Conservation (phyloP, 768 basidiomycete species). For the Trametes villosa region DNA sequence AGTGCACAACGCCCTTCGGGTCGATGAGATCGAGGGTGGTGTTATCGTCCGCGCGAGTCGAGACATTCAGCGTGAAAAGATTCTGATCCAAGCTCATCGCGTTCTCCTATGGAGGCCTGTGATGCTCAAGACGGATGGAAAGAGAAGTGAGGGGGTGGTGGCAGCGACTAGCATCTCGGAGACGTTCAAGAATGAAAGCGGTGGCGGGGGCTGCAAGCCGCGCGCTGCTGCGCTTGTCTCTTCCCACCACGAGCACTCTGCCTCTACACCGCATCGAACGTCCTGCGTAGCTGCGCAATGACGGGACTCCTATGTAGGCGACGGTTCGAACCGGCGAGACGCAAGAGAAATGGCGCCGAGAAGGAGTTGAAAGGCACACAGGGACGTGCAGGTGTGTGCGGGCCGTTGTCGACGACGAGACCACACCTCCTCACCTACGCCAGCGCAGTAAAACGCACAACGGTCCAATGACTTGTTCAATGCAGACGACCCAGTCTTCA, state of each 20-base stretch:
- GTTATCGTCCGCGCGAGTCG: conserved; percentile 60
- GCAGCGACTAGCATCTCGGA: neutral
- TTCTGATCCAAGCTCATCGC: conserved; percentile 85
- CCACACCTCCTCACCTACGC: too few species aligned
- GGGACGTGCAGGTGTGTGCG: too few species aligned
- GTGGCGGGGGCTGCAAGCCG: neutral
- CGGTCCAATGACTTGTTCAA: too few species aligned
- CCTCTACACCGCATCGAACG: neutral
- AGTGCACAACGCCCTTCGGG: conserved; percentile 63
- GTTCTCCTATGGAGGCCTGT: too few species aligned
- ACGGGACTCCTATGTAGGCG: neutral
- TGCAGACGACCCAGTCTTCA: too few species aligned
- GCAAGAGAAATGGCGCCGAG: too few species aligned
- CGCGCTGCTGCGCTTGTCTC: neutral
- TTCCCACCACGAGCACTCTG: neutral
- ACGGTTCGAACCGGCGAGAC: too few species aligned
- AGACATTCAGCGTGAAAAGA: conserved; percentile 77
- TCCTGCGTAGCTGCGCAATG: neutral
- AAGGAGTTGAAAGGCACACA: too few species aligned
- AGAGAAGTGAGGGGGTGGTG: neutral
- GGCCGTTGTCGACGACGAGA: too few species aligned
- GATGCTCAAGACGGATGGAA: neutral
- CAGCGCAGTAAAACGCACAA: too few species aligned
- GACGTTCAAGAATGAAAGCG: neutral
- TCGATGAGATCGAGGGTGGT: conserved; percentile 74